Base-by-base conservation (phyloP, 148 eudicot species). In the Camellia granthamiana region DNA sequence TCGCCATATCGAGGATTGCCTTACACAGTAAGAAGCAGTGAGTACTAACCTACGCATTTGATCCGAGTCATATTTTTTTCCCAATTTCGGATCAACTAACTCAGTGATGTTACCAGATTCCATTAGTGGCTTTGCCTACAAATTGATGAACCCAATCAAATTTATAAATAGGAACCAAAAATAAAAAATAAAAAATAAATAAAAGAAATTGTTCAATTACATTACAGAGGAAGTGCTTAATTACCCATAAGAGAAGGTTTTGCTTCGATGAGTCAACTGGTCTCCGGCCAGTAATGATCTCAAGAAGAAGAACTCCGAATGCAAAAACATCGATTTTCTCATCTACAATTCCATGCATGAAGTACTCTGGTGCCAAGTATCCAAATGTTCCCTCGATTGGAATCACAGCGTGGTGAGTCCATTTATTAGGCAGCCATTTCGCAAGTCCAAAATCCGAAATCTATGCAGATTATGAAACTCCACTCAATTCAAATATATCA, bases 291-390 rank as follows among this genome's bases (percentile, higher is more conserved):
- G 98, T 89, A 11, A 93, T 61, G 76, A 93, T 90, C 86, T 95
- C 98, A 7, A 95, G 73, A 51, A 95, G 91, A 18, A 95, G 98
- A 68, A 95, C 81, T 6, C 98, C 98, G 62, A 95, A 90, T 19
- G 98, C 94, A 78, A 88, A 95, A 55, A 95, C 97, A 82, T 95
- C 98, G 0, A 91, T 93, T 79, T 93, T 95, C 68, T 95, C 98
- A 66, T 95, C 93, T 2, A 95, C 98, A 74, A 88, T 90, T 56
- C 98, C 98, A 78, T 95, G 94, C 97, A 93, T 89, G 84, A 95
- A 91, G 79, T 95, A 95, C 86, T 95, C 98, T n/a, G 98, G 98
- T 6, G 98, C 98, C 14, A 95, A 84, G 90, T 95, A 95, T 18
- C 98, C 98, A 59, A 95, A 95, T 7, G 98, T 95, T 15, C 98